Percentiles rank a stretch among this genome's conserved stretches.
Conservation (phyloP, 1,139 yeast species). For the Saccharomyces hybrid region DNA sequence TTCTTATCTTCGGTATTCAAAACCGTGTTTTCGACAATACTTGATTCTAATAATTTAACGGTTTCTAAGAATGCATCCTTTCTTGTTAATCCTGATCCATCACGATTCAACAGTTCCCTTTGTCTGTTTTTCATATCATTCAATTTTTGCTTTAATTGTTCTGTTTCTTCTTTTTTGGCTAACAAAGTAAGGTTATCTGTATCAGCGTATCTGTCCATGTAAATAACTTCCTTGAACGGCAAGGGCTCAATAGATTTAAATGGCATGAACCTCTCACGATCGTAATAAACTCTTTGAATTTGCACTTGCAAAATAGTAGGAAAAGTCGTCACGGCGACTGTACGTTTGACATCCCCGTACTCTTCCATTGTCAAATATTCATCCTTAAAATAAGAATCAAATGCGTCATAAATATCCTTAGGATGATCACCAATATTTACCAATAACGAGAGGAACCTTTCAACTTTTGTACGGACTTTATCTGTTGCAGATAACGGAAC, state of each 20-base stretch:
- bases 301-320: constrained; percentile 87
- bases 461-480: constrained; percentile 51
- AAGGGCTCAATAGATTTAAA: constrained; percentile 78
- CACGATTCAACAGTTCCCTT: constrained; percentile 37
- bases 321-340: constrained; percentile 58
- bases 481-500: constrained; percentile 33
- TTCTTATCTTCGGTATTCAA: constrained; percentile 31
- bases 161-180: constrained; percentile 49
- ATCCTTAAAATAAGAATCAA: constrained; percentile 69
- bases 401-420: constrained; percentile 78
- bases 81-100: constrained; percentile 41
- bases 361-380: constrained; percentile 67
- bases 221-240: constrained; percentile 68
- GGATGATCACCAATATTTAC: constrained; percentile 87
- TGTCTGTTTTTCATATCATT: constrained; percentile 39
- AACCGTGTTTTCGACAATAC: constrained; percentile 32
- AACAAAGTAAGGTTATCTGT: constrained; percentile 52
- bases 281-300: constrained; percentile 88
- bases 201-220: constrained; percentile 81
- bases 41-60: constrained; percentile 45
- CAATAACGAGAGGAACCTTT: constrained; percentile 70
- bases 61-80: constrained; percentile 51
- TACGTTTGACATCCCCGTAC: constrained; percentile 60
- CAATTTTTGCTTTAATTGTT: constrained; percentile 56
- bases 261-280: constrained; percentile 61